Evolutionary conservation across 2,329 filamentous ascomycete genomes (phyloP).

Genomic region (Elsinoe necatrix): DNA sequence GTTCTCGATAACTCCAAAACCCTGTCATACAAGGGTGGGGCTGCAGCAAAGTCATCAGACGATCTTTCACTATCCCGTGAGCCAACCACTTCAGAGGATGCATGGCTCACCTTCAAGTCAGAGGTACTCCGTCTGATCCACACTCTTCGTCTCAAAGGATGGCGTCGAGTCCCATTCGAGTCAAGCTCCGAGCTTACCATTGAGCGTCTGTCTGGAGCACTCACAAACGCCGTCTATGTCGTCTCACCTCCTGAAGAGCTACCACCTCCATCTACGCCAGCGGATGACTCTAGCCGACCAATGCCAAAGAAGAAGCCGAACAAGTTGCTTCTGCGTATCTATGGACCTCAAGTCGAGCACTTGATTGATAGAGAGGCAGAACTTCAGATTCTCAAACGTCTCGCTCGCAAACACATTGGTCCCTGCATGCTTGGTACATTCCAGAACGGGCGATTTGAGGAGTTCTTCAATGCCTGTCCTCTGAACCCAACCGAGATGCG

Average conservation of each 20-base stretch:
- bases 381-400: conserved; percentile 71
- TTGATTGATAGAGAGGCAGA: conserved; percentile 91
- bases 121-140: conserved; percentile 86
- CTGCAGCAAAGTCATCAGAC: conserved; percentile 32
- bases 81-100: conserved; percentile 41
- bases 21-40: conserved; percentile 60
- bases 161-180: conserved; percentile 72
- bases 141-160: conserved; percentile 82
- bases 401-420: conserved; percentile 87
- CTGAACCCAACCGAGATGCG: conserved; percentile 70
- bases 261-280: conserved; percentile 22
- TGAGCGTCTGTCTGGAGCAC: conserved; percentile 73
- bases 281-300: conserved; percentile 19
- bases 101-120: conserved; percentile 80
- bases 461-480: conserved; percentile 79
- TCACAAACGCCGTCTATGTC: conserved; percentile 96
- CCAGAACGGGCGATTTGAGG: conserved; percentile 88
- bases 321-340: conserved; percentile 83
- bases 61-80: conserved; percentile 39
- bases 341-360: conserved; percentile 90
- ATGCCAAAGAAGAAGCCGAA: conserved; percentile 43
- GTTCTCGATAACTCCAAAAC: conserved; percentile 86
- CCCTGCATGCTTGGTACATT: conserved; percentile 88
- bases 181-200: conserved; percentile 60
- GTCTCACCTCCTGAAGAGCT: conserved; percentile 70